These are phyloP conservation scores for Coniochaeta pulveracea DNA, from an alignment of 2,329 filamentous ascomycete genomes.

Conservation along the genomic window DNA sequence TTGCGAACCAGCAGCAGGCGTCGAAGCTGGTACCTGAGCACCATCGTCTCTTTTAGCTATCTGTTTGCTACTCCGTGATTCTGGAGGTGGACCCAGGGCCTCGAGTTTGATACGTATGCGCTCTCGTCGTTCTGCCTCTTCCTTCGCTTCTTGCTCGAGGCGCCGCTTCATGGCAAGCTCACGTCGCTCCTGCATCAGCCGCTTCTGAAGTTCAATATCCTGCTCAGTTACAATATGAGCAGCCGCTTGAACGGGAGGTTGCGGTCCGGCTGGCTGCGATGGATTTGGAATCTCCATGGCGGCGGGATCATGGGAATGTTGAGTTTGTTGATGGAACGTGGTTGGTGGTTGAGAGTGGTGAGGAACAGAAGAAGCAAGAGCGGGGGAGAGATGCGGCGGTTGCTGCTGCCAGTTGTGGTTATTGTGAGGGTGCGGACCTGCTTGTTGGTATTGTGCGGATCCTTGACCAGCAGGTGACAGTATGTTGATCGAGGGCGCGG, in stretches of 20 bases:
- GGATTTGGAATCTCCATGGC: constrained; percentile 8
- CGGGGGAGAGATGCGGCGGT: constrained; percentile 33
- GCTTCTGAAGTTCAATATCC: constrained; percentile 54
- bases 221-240: constrained; percentile 30
- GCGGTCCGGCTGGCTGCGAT: neutral
- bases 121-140: constrained; percentile 60
- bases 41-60: constrained; percentile 36
- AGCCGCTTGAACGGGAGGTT: constrained; percentile 6
- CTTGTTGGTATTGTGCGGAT: too few relatives aligned
- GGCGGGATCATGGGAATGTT: constrained; percentile 15
- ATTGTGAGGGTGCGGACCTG: constrained; percentile 14
- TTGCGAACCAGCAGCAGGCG: too few relatives aligned
- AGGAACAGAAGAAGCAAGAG: constrained; percentile 25
- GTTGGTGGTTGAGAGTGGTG: constrained; percentile 15
- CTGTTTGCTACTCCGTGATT: constrained; percentile 47
- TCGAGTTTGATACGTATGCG: constrained; percentile 63
- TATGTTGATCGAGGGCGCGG: constrained; percentile 31
- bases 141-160: constrained; percentile 57
- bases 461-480: constrained; percentile 25
- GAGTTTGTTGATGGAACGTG: neutral
- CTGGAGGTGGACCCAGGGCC: constrained; percentile 53
- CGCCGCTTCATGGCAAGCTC: constrained; percentile 59
- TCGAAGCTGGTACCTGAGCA: too few relatives aligned
- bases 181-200: constrained; percentile 60
- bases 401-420: constrained; percentile 27